Evolutionary conservation across 2,329 filamentous ascomycete genomes (phyloP).

Genomic region (Grosmannia huntii): DNA sequence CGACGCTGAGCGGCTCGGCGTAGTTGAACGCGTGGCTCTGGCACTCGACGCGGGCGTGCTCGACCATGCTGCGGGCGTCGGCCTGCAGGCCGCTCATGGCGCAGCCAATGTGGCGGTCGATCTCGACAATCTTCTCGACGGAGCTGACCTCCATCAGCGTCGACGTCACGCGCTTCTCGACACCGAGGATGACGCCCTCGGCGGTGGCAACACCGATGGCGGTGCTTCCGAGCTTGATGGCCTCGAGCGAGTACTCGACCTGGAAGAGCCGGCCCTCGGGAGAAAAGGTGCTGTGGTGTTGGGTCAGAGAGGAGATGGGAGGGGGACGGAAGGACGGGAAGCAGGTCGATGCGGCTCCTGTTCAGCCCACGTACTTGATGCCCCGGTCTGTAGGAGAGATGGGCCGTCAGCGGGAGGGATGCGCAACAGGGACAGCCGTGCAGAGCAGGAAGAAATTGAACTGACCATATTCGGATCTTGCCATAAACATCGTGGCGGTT

Average conservation of each 20-base stretch:
- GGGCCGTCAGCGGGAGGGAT: background rate
- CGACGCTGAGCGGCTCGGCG: slow-evolving; percentile 84
- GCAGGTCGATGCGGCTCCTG: background rate
- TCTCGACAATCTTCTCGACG: slow-evolving; percentile 99
- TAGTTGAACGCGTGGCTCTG: slow-evolving; percentile 98
- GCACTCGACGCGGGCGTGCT: slow-evolving; percentile 94
- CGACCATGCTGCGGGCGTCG: slow-evolving; percentile 93
- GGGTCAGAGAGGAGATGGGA: background rate
- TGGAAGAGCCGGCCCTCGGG: slow-evolving; percentile 99
- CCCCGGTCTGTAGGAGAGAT: slow-evolving; percentile 1
- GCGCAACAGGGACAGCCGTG: background rate
- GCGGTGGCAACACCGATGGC: slow-evolving; percentile 96
- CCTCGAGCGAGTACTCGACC: slow-evolving; percentile 99
- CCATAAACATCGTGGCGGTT: slow-evolving; percentile 86
- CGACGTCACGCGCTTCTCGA: slow-evolving; percentile 97
- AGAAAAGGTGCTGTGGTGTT: slow-evolving; percentile 72
- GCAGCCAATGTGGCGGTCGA: slow-evolving; percentile 96
- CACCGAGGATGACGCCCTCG: slow-evolving; percentile 88
- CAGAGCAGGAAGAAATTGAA: slow-evolving; percentile 15
- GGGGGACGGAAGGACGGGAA: background rate
- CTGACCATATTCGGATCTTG: slow-evolving; percentile 97
- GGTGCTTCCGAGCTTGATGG: slow-evolving; percentile 97
- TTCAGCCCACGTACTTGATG: slow-evolving; percentile 22
- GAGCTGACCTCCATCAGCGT: slow-evolving; percentile 95
- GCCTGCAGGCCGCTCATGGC: slow-evolving; percentile 98